Evolutionary conservation across 768 basidiomycete species (phyloP), one percentile per base, ranked within the genome.

Genomic region (Macrocybe gigantea): DNA sequence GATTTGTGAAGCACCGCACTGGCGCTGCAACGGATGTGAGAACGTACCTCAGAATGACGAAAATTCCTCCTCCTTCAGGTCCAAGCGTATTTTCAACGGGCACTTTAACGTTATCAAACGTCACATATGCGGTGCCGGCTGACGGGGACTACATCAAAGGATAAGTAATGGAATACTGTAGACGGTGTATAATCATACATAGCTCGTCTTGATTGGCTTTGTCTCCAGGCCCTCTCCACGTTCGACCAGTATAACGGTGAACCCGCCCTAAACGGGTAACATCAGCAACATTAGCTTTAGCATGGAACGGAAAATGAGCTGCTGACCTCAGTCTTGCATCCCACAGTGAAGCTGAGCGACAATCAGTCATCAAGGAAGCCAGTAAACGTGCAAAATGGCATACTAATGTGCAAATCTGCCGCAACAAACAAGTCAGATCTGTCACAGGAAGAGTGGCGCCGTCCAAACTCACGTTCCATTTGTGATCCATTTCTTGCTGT

Each of bases 211-310:
- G 70, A 94, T 94, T 6, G 78, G 66, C 59, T 83, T 87, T 1
- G 92, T 93, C 64, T 90, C 83, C 11, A 94, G 79, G 41, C 88
- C 88, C 51, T 88, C 86, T 6, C 75, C 73, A 12, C 91, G 80
- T 57, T 92, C 89, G 5, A 96, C 82, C 11, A 94, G 74, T 53
- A 96, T 85, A 47, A 91, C 87, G 14, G 92, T 89, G 50, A 94
- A 79, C 7, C 88, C 87, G 41, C 77, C 74, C 62, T 73, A 43
- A 11, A 32, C 41, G 41, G 46, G 9, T 33, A 7, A 44, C 33
- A 14, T 48, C 33, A 44, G 49, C 36, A 30, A 13, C 13, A 30
- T 29, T 5, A 30, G 32, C 35, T 29, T 12, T 35, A 35, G 8
- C 6, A 13, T 30, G 0, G 8, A 8, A 30, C n/a, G 42, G 44